These are phyloP conservation scores for Cerioporus squamosus DNA, from an alignment of 1,284 basidiomycete species.

Conservation along the genomic window DNA sequence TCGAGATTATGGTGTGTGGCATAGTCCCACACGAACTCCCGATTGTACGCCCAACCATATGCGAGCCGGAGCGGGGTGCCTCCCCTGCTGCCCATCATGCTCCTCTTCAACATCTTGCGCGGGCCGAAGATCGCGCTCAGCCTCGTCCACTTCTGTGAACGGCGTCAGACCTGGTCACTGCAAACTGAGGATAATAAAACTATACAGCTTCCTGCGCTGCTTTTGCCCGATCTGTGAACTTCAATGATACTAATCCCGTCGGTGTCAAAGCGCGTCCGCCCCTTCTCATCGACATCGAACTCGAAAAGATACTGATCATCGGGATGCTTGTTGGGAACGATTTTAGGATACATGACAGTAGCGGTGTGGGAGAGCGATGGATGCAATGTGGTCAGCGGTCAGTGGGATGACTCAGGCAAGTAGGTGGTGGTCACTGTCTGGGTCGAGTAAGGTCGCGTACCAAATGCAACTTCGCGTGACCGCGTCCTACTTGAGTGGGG, in stretches of 20 bases:
- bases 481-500: too few species aligned
- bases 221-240: neutral
- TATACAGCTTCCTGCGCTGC: neutral
- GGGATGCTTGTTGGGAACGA: neutral
- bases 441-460: too few species aligned
- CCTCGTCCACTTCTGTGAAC: neutral
- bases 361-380: too few species aligned
- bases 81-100: neutral
- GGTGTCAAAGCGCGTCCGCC: neutral
- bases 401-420: too few species aligned
- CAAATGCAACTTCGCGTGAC: too few species aligned
- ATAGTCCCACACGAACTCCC: neutral
- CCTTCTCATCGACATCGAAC: neutral
- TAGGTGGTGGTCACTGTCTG: too few species aligned
- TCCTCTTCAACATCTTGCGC: neutral
- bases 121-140: neutral
- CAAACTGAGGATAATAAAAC: neutral
- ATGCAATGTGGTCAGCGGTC: too few species aligned
- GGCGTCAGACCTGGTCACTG: neutral
- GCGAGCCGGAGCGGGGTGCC: neutral
- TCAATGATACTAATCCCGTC: neutral
- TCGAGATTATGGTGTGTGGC: neutral
- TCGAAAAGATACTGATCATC: neutral
- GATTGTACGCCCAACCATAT: neutral
- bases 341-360: too few species aligned